A percentile compares a stretch with the other conserved stretches of the same genome.
phyloP scores from a whole-genome alignment of 257 asterid genomes.

The Euphrasia confusa region DNA sequence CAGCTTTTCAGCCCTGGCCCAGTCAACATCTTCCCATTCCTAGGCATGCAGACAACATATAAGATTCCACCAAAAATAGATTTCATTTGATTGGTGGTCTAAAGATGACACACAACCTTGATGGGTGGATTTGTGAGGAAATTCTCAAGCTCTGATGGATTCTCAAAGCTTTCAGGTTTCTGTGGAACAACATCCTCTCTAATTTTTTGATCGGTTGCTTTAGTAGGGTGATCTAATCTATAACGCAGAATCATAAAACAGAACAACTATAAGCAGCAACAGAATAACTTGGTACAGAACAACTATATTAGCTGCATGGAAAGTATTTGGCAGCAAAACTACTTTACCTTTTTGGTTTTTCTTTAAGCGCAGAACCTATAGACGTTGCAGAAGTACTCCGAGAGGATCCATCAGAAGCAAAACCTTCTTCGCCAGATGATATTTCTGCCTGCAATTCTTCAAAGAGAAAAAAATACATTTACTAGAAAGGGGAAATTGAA shows the following conservation, averaged over 20 bases:
- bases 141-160: constrained; percentile 47
- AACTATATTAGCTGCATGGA: too few relatives aligned
- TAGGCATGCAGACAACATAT: constrained; percentile 30
- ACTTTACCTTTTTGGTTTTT: constrained; percentile 67
- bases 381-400: constrained; percentile 28
- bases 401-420: constrained; percentile 32
- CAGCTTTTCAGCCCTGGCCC: constrained; percentile 71
- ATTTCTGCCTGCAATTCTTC: constrained; percentile 64
- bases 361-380: constrained; percentile 48
- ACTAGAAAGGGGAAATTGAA: not conserved
- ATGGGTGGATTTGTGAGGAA: constrained; percentile 43
- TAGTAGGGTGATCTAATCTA: constrained; percentile 56
- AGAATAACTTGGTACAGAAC: not conserved
- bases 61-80: constrained; percentile 23
- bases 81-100: constrained; percentile 3
- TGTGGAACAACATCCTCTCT: constrained; percentile 31
- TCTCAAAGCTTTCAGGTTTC: constrained; percentile 34
- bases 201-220: constrained; percentile 35
- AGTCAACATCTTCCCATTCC: constrained; percentile 76
- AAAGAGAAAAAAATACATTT: constrained; percentile 31
- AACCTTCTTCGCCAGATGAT: constrained; percentile 31
- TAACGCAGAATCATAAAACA: constrained; percentile 28
- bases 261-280: not conserved
- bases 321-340: too few relatives aligned
- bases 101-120: constrained; percentile 43